Base-by-base conservation (phyloP, 257 asterid genomes). In the Plantago ovata region DNA sequence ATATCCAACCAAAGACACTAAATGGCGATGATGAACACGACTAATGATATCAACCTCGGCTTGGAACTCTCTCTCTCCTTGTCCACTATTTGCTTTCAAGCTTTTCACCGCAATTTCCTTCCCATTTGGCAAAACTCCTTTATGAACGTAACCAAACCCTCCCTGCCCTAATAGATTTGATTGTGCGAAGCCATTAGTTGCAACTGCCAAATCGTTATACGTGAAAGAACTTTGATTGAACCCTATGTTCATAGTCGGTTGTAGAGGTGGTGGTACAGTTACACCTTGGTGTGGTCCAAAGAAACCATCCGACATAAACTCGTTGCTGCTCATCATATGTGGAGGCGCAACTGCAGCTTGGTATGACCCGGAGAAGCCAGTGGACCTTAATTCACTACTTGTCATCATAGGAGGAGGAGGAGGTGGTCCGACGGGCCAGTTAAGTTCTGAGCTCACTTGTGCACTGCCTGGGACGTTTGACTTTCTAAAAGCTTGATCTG, bases 351-450 rank as follows among this genome's bases (percentile, higher is more conserved):
- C 56, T 4, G 36, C 4, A 3, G 54, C 13, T 1, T 60, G 65
- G 58, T 72, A 62, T 0, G 87, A 81, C 0, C 94, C 94, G 0
- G 56, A 50, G n/a, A 50, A 22, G 10, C 38, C 56, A 19, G 56
- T 13, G 9, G 56, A 22, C 10, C 79, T 70, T 63, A 81, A 13
- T 9, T 78, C 83, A 28, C 77, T 70, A 32, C 84, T 81, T 46
- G 68, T 65, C 84, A 78, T 74, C 13, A 71, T 73, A 12, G 95
- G 92, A 0, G 87, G 93, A 0, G 87, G 97, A 0, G 97, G 97
- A 0, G 98, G 98, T 0, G 95, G 93, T 15, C 64, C 77, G 3
- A 73, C 60, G 19, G 81, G 71, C 96, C 96, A 84, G 1, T 80
- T 60, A 14, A 74, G 75, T 19, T 90, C 98, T 0, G 93, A 81